A percentile compares a stretch with the other conserved stretches of the same genome.
Evolutionary conservation across 306 rosid genomes (phyloP).

Genomic region (Lablab purpureus): DNA sequence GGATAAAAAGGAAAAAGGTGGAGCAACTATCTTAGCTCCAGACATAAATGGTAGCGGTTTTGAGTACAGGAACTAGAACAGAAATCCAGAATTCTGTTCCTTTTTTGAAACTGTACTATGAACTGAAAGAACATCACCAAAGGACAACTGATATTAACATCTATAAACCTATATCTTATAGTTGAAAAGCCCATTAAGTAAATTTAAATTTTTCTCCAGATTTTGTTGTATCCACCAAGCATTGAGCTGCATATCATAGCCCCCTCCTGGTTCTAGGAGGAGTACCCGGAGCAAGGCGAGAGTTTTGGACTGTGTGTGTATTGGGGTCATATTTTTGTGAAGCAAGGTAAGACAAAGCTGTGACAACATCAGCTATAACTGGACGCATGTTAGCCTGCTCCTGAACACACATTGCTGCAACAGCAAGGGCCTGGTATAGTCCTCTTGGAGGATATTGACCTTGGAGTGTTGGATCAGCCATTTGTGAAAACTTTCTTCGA

Average conservation of each 20-base stretch:
- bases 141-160: slow-evolving; percentile 50
- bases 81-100: slow-evolving; percentile 23
- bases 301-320: slow-evolving; percentile 57
- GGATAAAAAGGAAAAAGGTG: neutral
- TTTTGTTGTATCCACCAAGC: slow-evolving; percentile 48
- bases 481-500: slow-evolving; percentile 74
- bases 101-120: slow-evolving; percentile 33
- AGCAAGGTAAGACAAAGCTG: slow-evolving; percentile 92
- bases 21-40: slow-evolving; percentile 45
- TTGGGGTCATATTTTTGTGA: slow-evolving; percentile 67
- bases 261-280: slow-evolving; percentile 71
- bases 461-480: slow-evolving; percentile 93
- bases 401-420: slow-evolving; percentile 98
- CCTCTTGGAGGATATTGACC: slow-evolving; percentile 94
- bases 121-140: slow-evolving; percentile 47
- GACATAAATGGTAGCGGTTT: slow-evolving; percentile 45
- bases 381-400: slow-evolving; percentile 96
- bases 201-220: slow-evolving; percentile 25
- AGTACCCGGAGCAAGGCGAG: slow-evolving; percentile 64
- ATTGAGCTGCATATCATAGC: slow-evolving; percentile 51
- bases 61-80: slow-evolving; percentile 42
- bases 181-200: slow-evolving; percentile 34
- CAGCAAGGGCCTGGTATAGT: slow-evolving; percentile 93
- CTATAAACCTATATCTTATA: slow-evolving; percentile 50
- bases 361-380: slow-evolving; percentile 91